Evolutionary conservation across 1,284 basidiomycete genomes (phyloP).

Genomic region (Porodaedalea pini): DNA sequence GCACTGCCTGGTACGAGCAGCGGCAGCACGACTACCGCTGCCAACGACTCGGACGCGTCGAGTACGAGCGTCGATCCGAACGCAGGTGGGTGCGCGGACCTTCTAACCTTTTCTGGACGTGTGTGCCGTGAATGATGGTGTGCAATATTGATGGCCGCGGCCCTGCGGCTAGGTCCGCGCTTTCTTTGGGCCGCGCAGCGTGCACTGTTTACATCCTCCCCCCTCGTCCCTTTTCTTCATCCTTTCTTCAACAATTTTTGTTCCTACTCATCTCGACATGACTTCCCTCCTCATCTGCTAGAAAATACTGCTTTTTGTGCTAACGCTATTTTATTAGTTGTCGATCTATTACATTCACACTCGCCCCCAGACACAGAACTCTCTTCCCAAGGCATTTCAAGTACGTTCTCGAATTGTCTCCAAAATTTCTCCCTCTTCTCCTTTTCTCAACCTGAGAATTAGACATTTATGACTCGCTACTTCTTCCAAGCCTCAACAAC

Average conservation of each 20-base stretch:
- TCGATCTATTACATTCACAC: neutral
- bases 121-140: neutral
- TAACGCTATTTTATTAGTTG: neutral
- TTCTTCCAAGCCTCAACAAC: neutral
- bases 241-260: slow-evolving; percentile 16
- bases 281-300: neutral
- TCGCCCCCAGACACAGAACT: neutral
- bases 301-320: neutral
- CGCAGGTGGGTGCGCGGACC: neutral
- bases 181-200: neutral
- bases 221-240: neutral
- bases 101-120: neutral
- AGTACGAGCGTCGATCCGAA: neutral
- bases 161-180: neutral
- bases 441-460: slow-evolving; percentile 12
- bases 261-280: slow-evolving; percentile 8
- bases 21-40: neutral
- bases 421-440: slow-evolving; percentile 10
- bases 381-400: neutral
- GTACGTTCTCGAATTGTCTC: slow-evolving; percentile 8
- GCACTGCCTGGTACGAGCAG: neutral
- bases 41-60: neutral
- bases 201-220: neutral
- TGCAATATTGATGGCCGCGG: slow-evolving; percentile 4
- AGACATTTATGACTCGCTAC: slow-evolving; percentile 15